Evolutionary conservation across 768 basidiomycete species (phyloP).

Genomic region (Leucocoprinus sp.): DNA sequence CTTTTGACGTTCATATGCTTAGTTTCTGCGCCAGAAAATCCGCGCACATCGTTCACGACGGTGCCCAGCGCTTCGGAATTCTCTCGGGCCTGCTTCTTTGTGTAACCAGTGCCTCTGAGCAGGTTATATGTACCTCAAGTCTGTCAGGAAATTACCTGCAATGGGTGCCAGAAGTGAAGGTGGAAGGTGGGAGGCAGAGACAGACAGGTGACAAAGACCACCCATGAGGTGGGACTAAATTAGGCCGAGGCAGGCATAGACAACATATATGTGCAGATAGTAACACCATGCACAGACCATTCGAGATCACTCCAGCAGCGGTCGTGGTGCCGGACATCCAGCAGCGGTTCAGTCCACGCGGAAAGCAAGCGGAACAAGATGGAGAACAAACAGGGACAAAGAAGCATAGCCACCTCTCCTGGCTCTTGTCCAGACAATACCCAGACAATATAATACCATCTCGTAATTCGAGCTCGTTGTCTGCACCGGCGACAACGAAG

Average conservation of each 20-base stretch:
- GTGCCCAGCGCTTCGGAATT: not conserved
- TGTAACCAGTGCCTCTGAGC: not conserved
- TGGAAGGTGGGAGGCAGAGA: not conserved
- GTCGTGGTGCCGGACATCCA: not conserved
- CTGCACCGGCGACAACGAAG: not conserved
- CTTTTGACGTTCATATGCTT: constrained; percentile 10
- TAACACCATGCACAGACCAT: not conserved
- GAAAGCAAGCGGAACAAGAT: constrained; percentile 5
- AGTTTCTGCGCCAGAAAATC: not conserved
- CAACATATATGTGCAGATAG: not conserved
- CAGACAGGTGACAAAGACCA: not conserved
- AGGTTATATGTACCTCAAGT: not conserved
- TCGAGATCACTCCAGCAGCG: not conserved
- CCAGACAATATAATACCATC: no score
- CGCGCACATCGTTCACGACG: not conserved
- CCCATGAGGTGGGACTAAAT: not conserved
- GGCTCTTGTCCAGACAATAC: constrained; percentile 15
- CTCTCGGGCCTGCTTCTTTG: not conserved
- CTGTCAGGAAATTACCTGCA: not conserved
- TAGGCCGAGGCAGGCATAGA: not conserved
- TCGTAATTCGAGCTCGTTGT: constrained; percentile 3
- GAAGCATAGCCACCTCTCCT: constrained; percentile 21
- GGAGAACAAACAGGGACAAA: constrained; percentile 18
- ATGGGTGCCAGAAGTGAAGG: not conserved
- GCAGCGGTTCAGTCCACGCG: constrained; percentile 1